These are phyloP conservation scores for Deinandra increscens DNA, from an alignment of 129 eudicot species.

Conservation along the genomic window DNA sequence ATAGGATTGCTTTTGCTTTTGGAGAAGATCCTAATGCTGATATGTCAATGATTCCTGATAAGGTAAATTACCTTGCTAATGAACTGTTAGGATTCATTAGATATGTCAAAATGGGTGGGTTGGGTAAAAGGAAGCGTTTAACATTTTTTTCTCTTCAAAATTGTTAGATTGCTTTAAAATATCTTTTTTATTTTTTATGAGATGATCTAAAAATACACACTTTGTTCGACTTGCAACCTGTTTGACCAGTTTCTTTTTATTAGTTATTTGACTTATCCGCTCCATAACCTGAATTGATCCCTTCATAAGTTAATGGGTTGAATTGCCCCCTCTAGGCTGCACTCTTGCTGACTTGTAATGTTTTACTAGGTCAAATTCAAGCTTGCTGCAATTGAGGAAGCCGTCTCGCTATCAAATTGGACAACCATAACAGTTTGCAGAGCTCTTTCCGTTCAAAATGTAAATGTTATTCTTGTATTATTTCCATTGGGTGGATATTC, in stretches of 20 bases:
- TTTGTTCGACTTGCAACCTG: not conserved
- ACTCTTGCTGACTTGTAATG: constrained; percentile 25
- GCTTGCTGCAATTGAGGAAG: constrained; percentile 91
- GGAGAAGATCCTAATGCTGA: constrained; percentile 31
- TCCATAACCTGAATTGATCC: not conserved
- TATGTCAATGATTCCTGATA: constrained; percentile 43
- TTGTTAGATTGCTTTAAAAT: not conserved
- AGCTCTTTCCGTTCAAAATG: constrained; percentile 86
- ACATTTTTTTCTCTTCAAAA: not conserved
- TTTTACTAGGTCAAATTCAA: constrained; percentile 54
- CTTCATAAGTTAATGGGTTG: not conserved
- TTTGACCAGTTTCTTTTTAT: not conserved
- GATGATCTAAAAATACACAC: not conserved
- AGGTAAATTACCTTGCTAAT: constrained; percentile 41
- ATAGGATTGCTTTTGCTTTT: constrained; percentile 61
- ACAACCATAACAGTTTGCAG: constrained; percentile 83
- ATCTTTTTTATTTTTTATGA: too few species aligned
- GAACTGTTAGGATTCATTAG: not conserved
- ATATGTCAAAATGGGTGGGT: not conserved
- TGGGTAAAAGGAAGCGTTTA: not conserved
- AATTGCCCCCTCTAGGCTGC: constrained; percentile 1
- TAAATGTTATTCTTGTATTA: constrained; percentile 34
- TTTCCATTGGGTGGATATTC: constrained; percentile 9
- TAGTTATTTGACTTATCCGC: too few species aligned
- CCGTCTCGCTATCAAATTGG: constrained; percentile 78